Evolutionary conservation across 805 yeast genomes (phyloP).

Genomic region (Starmerella khaoyaiensis): DNA sequence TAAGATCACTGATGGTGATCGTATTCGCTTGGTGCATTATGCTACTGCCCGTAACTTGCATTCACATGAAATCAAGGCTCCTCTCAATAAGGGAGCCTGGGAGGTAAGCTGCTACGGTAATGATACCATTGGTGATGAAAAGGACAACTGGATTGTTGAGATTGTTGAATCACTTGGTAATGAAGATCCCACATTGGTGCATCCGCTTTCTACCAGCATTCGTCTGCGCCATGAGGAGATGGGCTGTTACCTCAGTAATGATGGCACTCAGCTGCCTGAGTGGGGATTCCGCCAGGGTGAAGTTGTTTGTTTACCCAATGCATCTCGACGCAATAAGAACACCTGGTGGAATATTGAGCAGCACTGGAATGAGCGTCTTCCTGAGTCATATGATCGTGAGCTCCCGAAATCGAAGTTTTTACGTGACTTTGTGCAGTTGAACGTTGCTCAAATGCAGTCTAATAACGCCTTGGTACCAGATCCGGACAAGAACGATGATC

Average conservation of each 20-base stretch:
- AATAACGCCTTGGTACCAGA: constrained; percentile 76
- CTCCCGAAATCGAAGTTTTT: constrained; percentile 45
- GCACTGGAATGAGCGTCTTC: constrained; percentile 42
- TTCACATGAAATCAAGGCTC: constrained; percentile 95
- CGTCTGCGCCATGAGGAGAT: constrained; percentile 73
- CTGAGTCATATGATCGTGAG: constrained; percentile 28
- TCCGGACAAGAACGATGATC: constrained; percentile 51
- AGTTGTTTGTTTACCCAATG: constrained; percentile 51
- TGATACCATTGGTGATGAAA: constrained; percentile 56
- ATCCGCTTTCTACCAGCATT: constrained; percentile 57
- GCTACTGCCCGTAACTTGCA: constrained; percentile 66
- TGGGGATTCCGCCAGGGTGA: constrained; percentile 99
- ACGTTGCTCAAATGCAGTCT: constrained; percentile 72
- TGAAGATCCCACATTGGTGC: constrained; percentile 40
- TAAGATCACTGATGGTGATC: constrained; percentile 51
- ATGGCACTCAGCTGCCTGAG: constrained; percentile 73
- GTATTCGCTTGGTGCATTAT: constrained; percentile 67
- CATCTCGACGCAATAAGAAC: constrained; percentile 42
- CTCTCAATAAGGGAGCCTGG: constrained; percentile 80
- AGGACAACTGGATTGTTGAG: constrained; percentile 90
- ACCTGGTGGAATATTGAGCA: constrained; percentile 77
- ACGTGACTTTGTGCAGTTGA: constrained; percentile 56
- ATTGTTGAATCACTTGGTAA: constrained; percentile 43
- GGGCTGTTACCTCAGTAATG: constrained; percentile 86
- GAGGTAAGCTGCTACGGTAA: constrained; percentile 89